phyloP scores from a whole-genome alignment of 2,329 filamentous ascomycete genomes.

The Colletotrichum neosansevieriae region DNA sequence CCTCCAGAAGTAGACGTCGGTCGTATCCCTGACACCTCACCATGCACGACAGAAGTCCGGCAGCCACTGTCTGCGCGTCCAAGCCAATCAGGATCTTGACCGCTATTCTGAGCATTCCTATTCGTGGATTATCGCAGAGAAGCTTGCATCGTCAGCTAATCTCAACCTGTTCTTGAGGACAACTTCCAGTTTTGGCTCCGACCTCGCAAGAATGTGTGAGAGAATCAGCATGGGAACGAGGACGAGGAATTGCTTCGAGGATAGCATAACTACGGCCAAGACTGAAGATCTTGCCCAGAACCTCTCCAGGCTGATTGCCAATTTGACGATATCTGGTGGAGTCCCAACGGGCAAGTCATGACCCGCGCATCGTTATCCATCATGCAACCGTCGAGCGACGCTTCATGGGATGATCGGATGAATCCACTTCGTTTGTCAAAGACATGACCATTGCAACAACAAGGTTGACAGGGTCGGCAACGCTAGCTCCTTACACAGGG shows the following conservation, averaged over 20 bases:
- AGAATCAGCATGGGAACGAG: background rate
- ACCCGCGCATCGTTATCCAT: slow-evolving; percentile 31
- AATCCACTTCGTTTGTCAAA: slow-evolving; percentile 26
- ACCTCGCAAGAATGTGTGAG: background rate
- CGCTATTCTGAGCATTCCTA: slow-evolving; percentile 41
- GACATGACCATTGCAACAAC: slow-evolving; percentile 8
- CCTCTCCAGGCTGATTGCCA: slow-evolving; percentile 15
- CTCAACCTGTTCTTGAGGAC: background rate
- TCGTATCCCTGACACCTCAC: slow-evolving; percentile 8
- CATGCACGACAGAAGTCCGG: slow-evolving; percentile 34
- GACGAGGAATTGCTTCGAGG: background rate
- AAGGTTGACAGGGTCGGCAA: slow-evolving; percentile 29
- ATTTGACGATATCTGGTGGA: slow-evolving; percentile 16
- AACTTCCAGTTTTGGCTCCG: background rate
- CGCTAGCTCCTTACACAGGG: slow-evolving; percentile 17
- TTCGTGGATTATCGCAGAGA: slow-evolving; percentile 25
- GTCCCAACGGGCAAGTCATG: slow-evolving; percentile 35
- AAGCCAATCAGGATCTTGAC: slow-evolving; percentile 41
- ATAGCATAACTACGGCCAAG: background rate
- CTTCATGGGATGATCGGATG: slow-evolving; percentile 32
- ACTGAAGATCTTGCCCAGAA: slow-evolving; percentile 32
- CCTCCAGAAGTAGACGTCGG: background rate
- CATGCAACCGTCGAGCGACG: slow-evolving; percentile 32
- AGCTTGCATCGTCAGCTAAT: background rate
- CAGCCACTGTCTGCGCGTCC: slow-evolving; percentile 30